phyloP scores from a whole-genome alignment of 169 alveolate genomes.

The Perkinsus chesapeaki region DNA sequence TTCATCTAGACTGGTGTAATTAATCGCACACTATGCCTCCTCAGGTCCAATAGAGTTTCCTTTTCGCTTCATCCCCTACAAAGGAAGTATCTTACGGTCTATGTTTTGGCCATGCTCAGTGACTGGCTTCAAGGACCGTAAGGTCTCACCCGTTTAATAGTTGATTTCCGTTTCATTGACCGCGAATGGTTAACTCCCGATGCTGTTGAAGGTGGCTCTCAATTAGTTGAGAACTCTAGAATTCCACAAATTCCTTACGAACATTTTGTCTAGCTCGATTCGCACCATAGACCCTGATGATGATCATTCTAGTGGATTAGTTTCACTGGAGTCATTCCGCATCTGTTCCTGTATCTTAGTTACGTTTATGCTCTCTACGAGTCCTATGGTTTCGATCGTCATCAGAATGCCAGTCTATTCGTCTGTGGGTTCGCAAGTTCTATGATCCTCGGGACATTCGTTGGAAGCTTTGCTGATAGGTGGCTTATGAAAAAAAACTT shows the following conservation, averaged over 20 bases:
- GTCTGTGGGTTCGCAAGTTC: background rate
- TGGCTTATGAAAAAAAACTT: background rate
- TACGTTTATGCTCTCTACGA: background rate
- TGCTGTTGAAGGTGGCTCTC: no score
- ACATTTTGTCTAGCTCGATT: no score
- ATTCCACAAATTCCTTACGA: no score
- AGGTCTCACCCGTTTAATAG: no score
- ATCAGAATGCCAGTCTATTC: background rate
- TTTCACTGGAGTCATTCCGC: no score
- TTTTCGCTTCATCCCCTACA: background rate
- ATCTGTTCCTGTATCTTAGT: no score
- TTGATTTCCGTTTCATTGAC: no score
- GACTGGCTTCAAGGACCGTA: background rate
- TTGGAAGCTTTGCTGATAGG: background rate
- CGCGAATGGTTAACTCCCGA: no score
- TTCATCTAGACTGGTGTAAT: no score
- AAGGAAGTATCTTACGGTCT: background rate
- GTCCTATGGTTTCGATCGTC: background rate
- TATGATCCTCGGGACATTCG: background rate
- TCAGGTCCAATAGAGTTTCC: background rate
- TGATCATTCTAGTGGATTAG: no score
- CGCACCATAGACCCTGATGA: no score
- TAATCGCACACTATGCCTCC: background rate
- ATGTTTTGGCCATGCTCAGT: background rate
- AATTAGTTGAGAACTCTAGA: no score